These are phyloP conservation scores for Penicillium digitatum DNA, from an alignment of 2,329 filamentous ascomycete genomes.

Conservation along the genomic window DNA sequence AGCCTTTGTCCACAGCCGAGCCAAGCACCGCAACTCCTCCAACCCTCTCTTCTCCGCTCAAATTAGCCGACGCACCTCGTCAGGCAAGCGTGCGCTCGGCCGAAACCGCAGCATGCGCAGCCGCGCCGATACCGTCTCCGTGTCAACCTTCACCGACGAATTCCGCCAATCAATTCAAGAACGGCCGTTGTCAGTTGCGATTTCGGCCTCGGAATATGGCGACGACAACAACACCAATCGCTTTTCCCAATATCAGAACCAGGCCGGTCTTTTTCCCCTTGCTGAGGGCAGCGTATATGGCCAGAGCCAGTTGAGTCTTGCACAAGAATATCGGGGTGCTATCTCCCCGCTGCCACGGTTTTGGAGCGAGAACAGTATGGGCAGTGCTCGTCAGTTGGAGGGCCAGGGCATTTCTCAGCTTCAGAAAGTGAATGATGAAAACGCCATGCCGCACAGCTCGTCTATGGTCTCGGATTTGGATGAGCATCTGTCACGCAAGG, in stretches of 20 bases:
- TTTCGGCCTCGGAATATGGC: conserved; percentile 37
- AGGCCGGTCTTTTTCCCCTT: conserved; percentile 22
- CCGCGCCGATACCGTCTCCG: conserved; percentile 34
- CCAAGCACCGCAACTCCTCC: conserved; percentile 37
- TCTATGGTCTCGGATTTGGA: conserved; percentile 25
- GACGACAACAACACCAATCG: conserved; percentile 28
- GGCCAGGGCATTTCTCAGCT: conserved; percentile 15
- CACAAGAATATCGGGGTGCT: conserved; percentile 36
- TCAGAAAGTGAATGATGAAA: conserved; percentile 4
- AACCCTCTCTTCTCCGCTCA: conserved; percentile 40
- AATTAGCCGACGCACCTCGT: conserved; percentile 32
- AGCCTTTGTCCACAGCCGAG: conserved; percentile 39
- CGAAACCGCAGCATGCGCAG: conserved; percentile 36
- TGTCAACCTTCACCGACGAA: conserved; percentile 32
- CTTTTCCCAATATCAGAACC: conserved; percentile 31
- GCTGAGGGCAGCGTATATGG: conserved; percentile 20
- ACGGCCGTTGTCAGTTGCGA: conserved; percentile 33
- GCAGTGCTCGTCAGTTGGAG: conserved; percentile 24
- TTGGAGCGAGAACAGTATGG: conserved; percentile 36
- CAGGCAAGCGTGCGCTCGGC: conserved; percentile 33
- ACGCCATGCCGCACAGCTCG: conserved; percentile 18
- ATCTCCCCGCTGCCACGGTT: conserved; percentile 37
- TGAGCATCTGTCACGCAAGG: conserved; percentile 21
- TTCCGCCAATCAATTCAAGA: conserved; percentile 30
- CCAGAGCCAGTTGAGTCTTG: conserved; percentile 36